Base-by-base conservation (phyloP, 2,329 filamentous ascomycete genomes). In the Colletotrichum sp. region DNA sequence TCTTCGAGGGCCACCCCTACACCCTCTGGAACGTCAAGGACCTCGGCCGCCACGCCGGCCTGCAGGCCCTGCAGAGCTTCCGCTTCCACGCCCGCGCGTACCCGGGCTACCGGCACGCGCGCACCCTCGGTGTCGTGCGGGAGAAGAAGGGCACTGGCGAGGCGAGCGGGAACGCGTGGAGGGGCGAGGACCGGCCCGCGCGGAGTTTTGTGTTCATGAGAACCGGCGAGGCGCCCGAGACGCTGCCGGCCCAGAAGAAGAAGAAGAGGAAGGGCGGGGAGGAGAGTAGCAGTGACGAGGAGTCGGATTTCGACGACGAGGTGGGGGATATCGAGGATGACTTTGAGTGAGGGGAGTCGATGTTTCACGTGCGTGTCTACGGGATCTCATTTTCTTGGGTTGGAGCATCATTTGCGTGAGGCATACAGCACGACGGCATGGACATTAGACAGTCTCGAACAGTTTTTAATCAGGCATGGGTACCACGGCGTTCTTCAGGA, bases 1-100 rank as follows among this genome's bases (percentile, higher is more conserved):
- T 98, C 12, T 99, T 99, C 83, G 96, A 98, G 84, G 94, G 94
- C 74, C 94, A 98, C 84, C 97, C 97, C 1, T 99, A 99, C 83
- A 96, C 95, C 3, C 90, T 98, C 1, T 99, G 97, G 97, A 98
- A 98, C 86, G 90, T 98, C 30, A 91, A 93, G 44, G 96, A 98
- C 86, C 88, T 99, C 32, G 97, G 91, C 3, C 90, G 96, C 8
- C 95, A 98, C 83, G 89, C 89, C 6, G 94, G 94, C 7, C 86
- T 96, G 67, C 90, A 91, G 80, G 93, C 96, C 44, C 88, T 92
- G 79, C 87, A 90, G 80, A 95, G 93, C 83, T 96, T 94, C 82
- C 86, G 85, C 73, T 97, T 97, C 81, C 88, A 91, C 77, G 88
- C 91, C 7, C 85, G 80, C 19, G 91, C 89, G 28, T 97, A 96